Conservation (phyloP, 2,329 filamentous ascomycete species). For the Exutisphaerella laricina region DNA sequence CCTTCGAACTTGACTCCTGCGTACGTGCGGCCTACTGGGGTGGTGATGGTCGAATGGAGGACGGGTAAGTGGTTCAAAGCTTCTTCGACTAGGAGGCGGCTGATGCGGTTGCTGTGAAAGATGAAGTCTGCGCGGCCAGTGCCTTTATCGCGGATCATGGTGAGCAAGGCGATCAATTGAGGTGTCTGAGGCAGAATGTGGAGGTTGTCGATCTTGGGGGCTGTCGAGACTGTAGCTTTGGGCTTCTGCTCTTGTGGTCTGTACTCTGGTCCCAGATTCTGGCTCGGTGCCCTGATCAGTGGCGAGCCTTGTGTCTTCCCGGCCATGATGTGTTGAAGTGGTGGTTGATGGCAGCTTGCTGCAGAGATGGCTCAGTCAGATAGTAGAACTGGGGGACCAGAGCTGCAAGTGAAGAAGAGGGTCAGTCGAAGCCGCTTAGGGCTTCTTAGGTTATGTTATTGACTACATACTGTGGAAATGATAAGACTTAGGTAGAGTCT, state of each 20-base stretch:
- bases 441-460: background rate
- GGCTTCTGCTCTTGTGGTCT: constrained; percentile 68
- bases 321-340: constrained; percentile 1
- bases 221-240: constrained; percentile 68
- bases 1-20: constrained; percentile 86
- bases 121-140: constrained; percentile 95
- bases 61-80: constrained; percentile 94
- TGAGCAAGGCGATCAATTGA: constrained; percentile 93
- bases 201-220: constrained; percentile 77
- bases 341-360: no score
- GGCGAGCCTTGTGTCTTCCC: constrained; percentile 14
- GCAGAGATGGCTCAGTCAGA: no score
- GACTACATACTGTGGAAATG: background rate
- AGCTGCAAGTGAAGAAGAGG: no score
- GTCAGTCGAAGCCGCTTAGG: background rate
- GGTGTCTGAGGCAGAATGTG: constrained; percentile 87
- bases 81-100: constrained; percentile 92
- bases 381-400: no score
- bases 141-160: constrained; percentile 89
- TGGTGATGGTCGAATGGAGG: constrained; percentile 80
- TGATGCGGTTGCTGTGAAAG: constrained; percentile 98
- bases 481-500: background rate
- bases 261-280: constrained; percentile 76
- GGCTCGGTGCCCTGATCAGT: constrained; percentile 37
- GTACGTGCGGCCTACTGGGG: constrained; percentile 83